Evolutionary conservation across 73 alveolate genomes (phyloP), one percentile per base, ranked within the genome.

Genomic region (Uronychia setigera): DNA sequence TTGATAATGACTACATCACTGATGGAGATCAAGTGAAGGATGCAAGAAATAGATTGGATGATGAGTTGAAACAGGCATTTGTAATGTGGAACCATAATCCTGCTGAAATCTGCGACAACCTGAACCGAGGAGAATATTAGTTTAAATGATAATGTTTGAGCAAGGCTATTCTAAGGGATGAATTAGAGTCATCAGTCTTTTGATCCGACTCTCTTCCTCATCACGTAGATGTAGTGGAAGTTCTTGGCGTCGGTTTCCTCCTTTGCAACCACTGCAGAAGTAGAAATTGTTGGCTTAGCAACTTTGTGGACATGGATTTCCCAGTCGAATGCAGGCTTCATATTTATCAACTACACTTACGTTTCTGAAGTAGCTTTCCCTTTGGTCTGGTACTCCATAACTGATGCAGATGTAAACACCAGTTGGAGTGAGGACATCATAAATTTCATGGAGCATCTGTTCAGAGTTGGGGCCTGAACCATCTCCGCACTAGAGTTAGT

Each of bases 161-260:
- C 34, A 14, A 19, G 26, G 29, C 25, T 34, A 28, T 11, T 5
- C 67, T 19, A 46, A 25, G 35, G 9, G 83, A 25, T 9, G n/a
- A 29, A 30, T 29, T 77, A n/a, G 9, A 27, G 32, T 28, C n/a
- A 1, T 77, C 59, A 35, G 14, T 30, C 94, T 85, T 88, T 88
- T n/a, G 86, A 76, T 31, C 84, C 94, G 5, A 83, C 91, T 77
- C 77, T 84, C 92, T 90, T 90, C 84, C 91, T 90, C 95, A 94
- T 93, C 30, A 96, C 97, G 89, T 96, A 97, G 86, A 97, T 90
- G 84, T 97, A 97, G 88, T 97, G 99, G 83, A 94, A 97, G 84
- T 94, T 96, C 67, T 98, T 98, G 32, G 92, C 98, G 77, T 96
- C 97, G 80, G 92, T 97, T 80, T 97, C 99, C 74, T 96, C 99